A percentile compares a stretch with the other conserved stretches of the same genome.
phyloP scores from a whole-genome alignment of 2,329 filamentous ascomycete species.

The Sporothrix humicola region DNA sequence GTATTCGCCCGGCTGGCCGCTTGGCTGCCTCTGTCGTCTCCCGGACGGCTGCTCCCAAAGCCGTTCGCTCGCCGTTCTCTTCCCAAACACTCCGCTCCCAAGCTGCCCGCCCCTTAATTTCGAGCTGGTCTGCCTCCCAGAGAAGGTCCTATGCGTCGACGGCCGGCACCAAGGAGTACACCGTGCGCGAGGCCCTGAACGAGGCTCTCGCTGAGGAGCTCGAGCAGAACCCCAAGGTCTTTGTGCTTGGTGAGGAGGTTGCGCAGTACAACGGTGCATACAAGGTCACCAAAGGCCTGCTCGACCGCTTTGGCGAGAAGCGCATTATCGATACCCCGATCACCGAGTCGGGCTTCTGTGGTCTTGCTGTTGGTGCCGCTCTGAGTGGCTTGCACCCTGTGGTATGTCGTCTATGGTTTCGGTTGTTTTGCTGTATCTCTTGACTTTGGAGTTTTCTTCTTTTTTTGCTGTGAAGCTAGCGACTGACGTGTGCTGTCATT shows the following conservation, averaged over 20 bases:
- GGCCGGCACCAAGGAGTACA: slow-evolving; percentile 82
- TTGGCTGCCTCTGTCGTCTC: slow-evolving; percentile 48
- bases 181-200: slow-evolving; percentile 95
- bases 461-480: too few species aligned
- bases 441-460: not conserved
- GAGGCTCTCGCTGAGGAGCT: slow-evolving; percentile 98
- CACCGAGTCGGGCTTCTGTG: slow-evolving; percentile 93
- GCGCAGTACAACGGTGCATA: slow-evolving; percentile 99
- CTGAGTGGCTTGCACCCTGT: slow-evolving; percentile 93
- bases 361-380: slow-evolving; percentile 92
- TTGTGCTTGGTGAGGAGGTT: slow-evolving; percentile 95
- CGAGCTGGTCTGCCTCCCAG: slow-evolving; percentile 45
- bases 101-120: slow-evolving; percentile 38
- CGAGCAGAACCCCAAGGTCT: slow-evolving; percentile 92
- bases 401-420: slow-evolving; percentile 61
- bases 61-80: slow-evolving; percentile 37
- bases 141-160: slow-evolving; percentile 62
- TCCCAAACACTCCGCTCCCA: slow-evolving; percentile 41
- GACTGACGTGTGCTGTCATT: slow-evolving; percentile 18
- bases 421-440: not conserved
- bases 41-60: slow-evolving; percentile 40
- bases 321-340: slow-evolving; percentile 98
- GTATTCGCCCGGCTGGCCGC: slow-evolving; percentile 53
- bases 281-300: slow-evolving; percentile 97
- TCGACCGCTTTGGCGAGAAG: slow-evolving; percentile 97